These are phyloP conservation scores for Fomitopsis betulina DNA, from an alignment of 1,284 basidiomycete species.

Conservation along the genomic window DNA sequence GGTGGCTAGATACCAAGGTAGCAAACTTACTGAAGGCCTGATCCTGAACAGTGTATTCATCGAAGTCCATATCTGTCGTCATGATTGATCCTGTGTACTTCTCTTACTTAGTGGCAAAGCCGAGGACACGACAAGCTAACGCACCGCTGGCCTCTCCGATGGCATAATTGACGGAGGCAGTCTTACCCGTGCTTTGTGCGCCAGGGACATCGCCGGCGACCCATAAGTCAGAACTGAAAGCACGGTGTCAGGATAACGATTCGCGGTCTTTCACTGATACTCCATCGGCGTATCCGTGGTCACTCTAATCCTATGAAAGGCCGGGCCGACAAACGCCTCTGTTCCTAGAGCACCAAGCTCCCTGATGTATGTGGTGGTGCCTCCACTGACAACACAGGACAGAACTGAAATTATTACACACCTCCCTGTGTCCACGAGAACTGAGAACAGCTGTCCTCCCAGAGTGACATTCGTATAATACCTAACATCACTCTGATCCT, in stretches of 20 bases:
- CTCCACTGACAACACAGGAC: not conserved
- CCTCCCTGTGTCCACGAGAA: slow-evolving; percentile 70
- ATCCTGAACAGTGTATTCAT: slow-evolving; percentile 45
- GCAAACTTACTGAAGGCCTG: slow-evolving; percentile 59
- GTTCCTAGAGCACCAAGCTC: not conserved
- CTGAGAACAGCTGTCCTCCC: slow-evolving; percentile 40
- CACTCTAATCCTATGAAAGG: not conserved
- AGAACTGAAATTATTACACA: slow-evolving; percentile 17
- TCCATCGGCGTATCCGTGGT: too few species aligned
- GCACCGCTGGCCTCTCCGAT: slow-evolving; percentile 43
- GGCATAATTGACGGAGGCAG: slow-evolving; percentile 44
- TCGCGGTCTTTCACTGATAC: too few species aligned
- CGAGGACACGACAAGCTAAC: slow-evolving; percentile 5
- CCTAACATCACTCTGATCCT: slow-evolving; percentile 40
- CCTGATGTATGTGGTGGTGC: not conserved
- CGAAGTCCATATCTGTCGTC: slow-evolving; percentile 47
- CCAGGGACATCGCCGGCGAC: slow-evolving; percentile 43
- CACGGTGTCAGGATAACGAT: not conserved
- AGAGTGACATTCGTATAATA: slow-evolving; percentile 53
- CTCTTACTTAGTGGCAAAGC: slow-evolving; percentile 3
- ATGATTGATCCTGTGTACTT: slow-evolving; percentile 45
- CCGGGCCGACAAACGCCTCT: slow-evolving; percentile 8
- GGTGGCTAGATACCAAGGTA: not conserved
- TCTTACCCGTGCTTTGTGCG: slow-evolving; percentile 39
- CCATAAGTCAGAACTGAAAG: slow-evolving; percentile 51